Conservation (phyloP, 169 alveolate genomes). For the Eimeria brunetti region DNA sequence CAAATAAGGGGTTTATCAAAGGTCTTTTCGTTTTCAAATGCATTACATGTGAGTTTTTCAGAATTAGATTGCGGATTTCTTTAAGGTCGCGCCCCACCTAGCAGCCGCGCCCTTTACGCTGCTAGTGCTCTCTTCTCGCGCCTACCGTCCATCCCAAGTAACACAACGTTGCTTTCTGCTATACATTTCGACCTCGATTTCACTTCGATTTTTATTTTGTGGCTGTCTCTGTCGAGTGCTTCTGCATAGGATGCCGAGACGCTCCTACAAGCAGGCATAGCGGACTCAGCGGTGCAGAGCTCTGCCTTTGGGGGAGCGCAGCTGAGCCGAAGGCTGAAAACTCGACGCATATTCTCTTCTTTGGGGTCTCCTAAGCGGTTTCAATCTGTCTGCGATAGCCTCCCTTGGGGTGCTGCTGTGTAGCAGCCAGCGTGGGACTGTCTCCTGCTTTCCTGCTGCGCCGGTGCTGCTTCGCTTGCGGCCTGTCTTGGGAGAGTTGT, state of each 20-base stretch:
- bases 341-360: neutral
- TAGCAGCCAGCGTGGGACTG: neutral
- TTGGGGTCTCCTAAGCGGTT: conserved; percentile 18
- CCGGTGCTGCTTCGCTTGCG: neutral
- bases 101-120: conserved; percentile 21
- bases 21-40: conserved; percentile 6
- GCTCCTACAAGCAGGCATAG: conserved; percentile 17
- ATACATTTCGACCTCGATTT: neutral
- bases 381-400: neutral
- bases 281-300: conserved; percentile 47
- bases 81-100: conserved; percentile 60
- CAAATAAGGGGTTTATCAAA: conserved; percentile 10
- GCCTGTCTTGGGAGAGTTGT: conserved; percentile 40
- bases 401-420: conserved; percentile 7
- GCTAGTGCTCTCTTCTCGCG: conserved; percentile 50
- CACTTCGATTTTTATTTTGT: conserved; percentile 23
- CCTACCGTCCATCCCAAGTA: neutral
- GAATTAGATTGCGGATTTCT: neutral
- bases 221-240: neutral
- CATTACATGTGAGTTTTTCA: neutral
- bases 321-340: neutral
- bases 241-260: neutral
- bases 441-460: neutral
- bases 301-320: neutral
- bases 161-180: conserved; percentile 6